A percentile compares a stretch with the other conserved stretches of the same genome.
Evolutionary conservation across 129 eudicot genomes (phyloP).

Genomic region (Oenanthe sinensis): DNA sequence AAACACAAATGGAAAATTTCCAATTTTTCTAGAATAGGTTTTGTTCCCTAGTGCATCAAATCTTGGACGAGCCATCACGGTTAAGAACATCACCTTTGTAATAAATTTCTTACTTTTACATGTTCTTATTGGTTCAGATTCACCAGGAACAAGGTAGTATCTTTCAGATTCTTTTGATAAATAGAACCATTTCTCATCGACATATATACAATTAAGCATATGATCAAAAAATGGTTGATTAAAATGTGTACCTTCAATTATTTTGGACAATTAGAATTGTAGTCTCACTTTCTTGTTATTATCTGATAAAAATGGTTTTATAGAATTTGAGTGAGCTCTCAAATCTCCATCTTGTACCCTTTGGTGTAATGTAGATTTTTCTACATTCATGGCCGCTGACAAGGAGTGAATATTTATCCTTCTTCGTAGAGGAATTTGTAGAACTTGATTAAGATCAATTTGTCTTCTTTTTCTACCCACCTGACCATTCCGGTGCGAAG

Average conservation of each 20-base stretch:
- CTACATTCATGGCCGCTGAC: not conserved
- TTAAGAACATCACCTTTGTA: not conserved
- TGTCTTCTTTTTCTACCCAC: not conserved
- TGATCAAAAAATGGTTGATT: too few species aligned
- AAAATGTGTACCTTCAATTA: too few species aligned
- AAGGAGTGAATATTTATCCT: not conserved
- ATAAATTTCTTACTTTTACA: not conserved
- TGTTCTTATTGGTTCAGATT: not conserved
- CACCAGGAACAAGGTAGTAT: not conserved
- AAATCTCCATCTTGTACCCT: not conserved
- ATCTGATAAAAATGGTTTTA: too few species aligned
- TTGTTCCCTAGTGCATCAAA: not conserved
- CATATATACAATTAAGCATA: too few species aligned
- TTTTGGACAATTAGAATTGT: too few species aligned
- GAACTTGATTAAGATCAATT: not conserved
- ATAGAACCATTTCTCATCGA: too few species aligned
- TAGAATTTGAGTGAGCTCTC: too few species aligned
- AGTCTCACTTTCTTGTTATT: too few species aligned
- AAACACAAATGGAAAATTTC: conserved; percentile 1
- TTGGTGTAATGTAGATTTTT: not conserved
- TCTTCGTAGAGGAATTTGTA: not conserved
- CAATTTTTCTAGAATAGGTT: not conserved
- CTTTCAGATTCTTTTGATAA: not conserved
- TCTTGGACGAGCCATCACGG: not conserved
- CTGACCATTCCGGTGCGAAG: not conserved